Conservation (phyloP, 768 basidiomycete species). For the Leccinum rimulosum region DNA sequence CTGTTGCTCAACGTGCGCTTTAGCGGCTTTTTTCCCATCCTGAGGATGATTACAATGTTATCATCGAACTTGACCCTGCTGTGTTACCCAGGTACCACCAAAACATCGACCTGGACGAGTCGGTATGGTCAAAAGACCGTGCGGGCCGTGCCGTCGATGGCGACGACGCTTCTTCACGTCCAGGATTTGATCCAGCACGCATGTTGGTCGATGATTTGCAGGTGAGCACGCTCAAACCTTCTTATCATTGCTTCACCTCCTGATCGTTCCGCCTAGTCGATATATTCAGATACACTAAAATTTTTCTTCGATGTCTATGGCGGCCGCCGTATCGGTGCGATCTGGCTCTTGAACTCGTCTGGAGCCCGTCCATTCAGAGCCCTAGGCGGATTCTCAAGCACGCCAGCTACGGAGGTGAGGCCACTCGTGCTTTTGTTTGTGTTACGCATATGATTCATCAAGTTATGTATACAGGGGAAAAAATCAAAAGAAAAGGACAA, state of each 20-base stretch:
- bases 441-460: neutral
- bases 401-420: slow-evolving; percentile 43
- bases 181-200: slow-evolving; percentile 80
- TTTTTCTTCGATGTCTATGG: slow-evolving; percentile 86
- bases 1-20: neutral
- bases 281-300: slow-evolving; percentile 73
- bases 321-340: slow-evolving; percentile 71
- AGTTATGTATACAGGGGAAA: slow-evolving; percentile 15
- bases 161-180: slow-evolving; percentile 34
- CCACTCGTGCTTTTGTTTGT: neutral
- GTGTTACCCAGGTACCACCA: slow-evolving; percentile 74
- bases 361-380: slow-evolving; percentile 71
- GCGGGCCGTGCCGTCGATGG: slow-evolving; percentile 29
- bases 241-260: slow-evolving; percentile 1
- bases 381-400: slow-evolving; percentile 75
- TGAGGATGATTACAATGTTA: slow-evolving; percentile 78
- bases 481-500: slow-evolving; percentile 50
- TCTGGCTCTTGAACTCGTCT: slow-evolving; percentile 80
- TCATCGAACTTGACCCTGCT: slow-evolving; percentile 69
- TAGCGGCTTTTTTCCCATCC: slow-evolving; percentile 88
- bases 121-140: slow-evolving; percentile 43
- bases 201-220: slow-evolving; percentile 68
- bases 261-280: slow-evolving; percentile 41
- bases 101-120: slow-evolving; percentile 52
- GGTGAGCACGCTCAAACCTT: slow-evolving; percentile 40